These are phyloP conservation scores for Elsinoe necatrix DNA, from an alignment of 2,329 filamentous ascomycete genomes.

Conservation along the genomic window DNA sequence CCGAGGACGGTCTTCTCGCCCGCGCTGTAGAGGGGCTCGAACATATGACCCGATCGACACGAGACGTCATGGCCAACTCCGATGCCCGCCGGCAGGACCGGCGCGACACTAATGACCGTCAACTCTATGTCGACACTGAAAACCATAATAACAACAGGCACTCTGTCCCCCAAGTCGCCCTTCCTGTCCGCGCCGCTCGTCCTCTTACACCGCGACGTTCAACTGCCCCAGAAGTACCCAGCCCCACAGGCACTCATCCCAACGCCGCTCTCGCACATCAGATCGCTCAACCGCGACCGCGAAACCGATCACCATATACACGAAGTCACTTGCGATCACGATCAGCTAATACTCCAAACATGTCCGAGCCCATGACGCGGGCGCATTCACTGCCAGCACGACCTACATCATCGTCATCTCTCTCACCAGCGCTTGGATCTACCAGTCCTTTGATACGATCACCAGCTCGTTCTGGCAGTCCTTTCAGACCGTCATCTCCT, in stretches of 20 bases:
- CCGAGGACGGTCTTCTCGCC: slow-evolving; percentile 14
- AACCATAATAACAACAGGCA: neutral
- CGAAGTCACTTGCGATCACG: slow-evolving; percentile 39
- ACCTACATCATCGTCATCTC: slow-evolving; percentile 27
- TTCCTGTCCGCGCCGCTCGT: slow-evolving; percentile 17
- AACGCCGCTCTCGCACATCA: slow-evolving; percentile 23
- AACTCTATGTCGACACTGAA: neutral
- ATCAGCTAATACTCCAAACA: slow-evolving; percentile 33
- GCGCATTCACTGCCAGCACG: slow-evolving; percentile 40
- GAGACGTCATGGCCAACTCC: slow-evolving; percentile 14
- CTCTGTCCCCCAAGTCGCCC: slow-evolving; percentile 3
- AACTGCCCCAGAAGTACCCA: slow-evolving; percentile 30
- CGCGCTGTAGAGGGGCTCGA: slow-evolving; percentile 14
- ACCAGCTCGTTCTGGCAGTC: slow-evolving; percentile 29
- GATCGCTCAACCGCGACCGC: slow-evolving; percentile 26
- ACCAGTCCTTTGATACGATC: slow-evolving; percentile 33
- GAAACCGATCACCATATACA: slow-evolving; percentile 42
- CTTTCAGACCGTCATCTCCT: slow-evolving; percentile 20
- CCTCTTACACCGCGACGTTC: slow-evolving; percentile 25
- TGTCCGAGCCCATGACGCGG: slow-evolving; percentile 40
- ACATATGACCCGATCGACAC: slow-evolving; percentile 15
- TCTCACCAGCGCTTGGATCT: slow-evolving; percentile 28
- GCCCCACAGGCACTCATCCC: slow-evolving; percentile 23
- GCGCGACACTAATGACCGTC: neutral
- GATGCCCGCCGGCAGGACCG: slow-evolving; percentile 12